Percentiles rank a stretch among this genome's conserved stretches.
These are phyloP conservation scores for Dissophora ornata DNA, from an alignment of 192 early-diverging fungal species.

Conservation along the genomic window DNA sequence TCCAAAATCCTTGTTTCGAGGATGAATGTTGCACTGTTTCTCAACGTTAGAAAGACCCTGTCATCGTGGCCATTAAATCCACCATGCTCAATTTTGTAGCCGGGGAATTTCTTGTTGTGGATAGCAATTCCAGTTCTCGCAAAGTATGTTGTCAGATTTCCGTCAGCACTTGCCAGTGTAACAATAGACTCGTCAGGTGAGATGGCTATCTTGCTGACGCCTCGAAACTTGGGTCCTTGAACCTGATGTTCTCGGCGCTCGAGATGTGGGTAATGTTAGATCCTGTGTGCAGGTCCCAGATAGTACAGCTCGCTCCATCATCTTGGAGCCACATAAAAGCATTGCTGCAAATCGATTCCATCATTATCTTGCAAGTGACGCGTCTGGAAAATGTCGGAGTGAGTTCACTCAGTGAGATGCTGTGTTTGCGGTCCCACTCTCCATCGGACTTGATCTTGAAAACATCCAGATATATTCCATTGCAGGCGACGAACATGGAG, in stretches of 20 bases:
- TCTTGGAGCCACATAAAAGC: conserved; percentile 51
- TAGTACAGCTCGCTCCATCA: conserved; percentile 25
- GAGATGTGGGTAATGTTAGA: conserved; percentile 45
- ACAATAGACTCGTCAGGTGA: conserved; percentile 46
- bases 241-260: conserved; percentile 16
- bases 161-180: conserved; percentile 35
- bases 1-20: conserved; percentile 24
- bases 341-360: conserved; percentile 36
- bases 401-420: conserved; percentile 24
- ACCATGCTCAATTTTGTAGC: conserved; percentile 33
- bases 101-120: conserved; percentile 29
- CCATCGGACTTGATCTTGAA: conserved; percentile 16
- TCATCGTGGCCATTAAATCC: conserved; percentile 34
- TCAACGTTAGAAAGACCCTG: conserved; percentile 24
- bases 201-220: conserved; percentile 46
- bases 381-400: conserved; percentile 36
- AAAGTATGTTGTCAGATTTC: conserved; percentile 42
- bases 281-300: conserved; percentile 40
- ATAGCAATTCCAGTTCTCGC: conserved; percentile 34
- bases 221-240: conserved; percentile 31
- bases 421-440: conserved; percentile 24
- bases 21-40: conserved; percentile 13
- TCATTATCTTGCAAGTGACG: conserved; percentile 52
- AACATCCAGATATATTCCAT: conserved; percentile 31
- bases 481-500: conserved; percentile 33